Evolutionary conservation across 306 rosid genomes (phyloP).

Genomic region (Cicer chorassanicum): DNA sequence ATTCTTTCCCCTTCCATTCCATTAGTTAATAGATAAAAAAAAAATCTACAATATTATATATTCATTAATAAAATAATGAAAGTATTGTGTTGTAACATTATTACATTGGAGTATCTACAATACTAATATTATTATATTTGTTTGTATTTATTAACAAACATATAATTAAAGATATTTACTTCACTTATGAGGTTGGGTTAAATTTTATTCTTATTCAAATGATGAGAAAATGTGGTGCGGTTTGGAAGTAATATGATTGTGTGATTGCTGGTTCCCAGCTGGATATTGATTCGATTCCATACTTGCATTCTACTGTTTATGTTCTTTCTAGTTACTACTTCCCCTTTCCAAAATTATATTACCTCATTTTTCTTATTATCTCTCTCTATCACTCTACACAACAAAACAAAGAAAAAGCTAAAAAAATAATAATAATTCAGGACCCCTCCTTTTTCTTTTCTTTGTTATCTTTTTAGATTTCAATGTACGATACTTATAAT

Average conservation of each 20-base stretch:
- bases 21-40: too few relatives aligned
- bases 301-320: not conserved
- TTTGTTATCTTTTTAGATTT: conserved; percentile 28
- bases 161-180: too few relatives aligned
- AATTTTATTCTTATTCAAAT: too few relatives aligned
- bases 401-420: not conserved
- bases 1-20: too few relatives aligned
- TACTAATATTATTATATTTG: too few relatives aligned
- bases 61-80: too few relatives aligned
- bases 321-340: not conserved
- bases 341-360: not conserved
- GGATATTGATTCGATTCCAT: conserved; percentile 49
- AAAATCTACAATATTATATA: too few relatives aligned
- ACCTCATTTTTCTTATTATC: not conserved
- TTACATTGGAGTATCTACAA: too few relatives aligned
- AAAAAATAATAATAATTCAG: not conserved
- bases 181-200: too few relatives aligned
- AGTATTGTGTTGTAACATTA: too few relatives aligned
- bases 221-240: too few relatives aligned
- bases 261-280: conserved; percentile 60
- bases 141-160: too few relatives aligned
- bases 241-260: conserved; percentile 38
- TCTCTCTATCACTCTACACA: not conserved
- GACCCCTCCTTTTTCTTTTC: conserved; percentile 24
- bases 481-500: not conserved